Base-by-base conservation (phyloP, 176 grass and related monocot species). In the Carex pumila region DNA sequence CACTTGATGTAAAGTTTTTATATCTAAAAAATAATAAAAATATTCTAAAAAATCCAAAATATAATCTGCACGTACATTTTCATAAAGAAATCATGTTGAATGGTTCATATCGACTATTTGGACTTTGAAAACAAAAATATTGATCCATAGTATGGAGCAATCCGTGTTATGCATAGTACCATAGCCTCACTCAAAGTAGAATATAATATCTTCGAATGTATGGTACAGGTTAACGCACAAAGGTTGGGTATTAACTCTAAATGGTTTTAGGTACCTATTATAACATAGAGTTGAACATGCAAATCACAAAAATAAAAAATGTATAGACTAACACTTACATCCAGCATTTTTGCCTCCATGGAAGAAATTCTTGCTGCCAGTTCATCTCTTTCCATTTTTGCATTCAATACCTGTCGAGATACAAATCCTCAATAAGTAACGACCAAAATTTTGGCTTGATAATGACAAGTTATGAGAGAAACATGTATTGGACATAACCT, bases 261-360 rank as follows among this genome's bases (percentile, higher is more conserved):
- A 14, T 30, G 4, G 2, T 62, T 22, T 22, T 25, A 62, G 60
- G 64, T 66, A 34, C 4, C 1, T 36, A 37, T 68, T 6, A 34
- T 3, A 36, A 37, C 15, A 14, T 7, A 39, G 4, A 17, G 13
- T 37, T 39, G 1, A 34, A 68, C n/a, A 29, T 3, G 10, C 8
- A 39, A 68, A 37, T 37, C 12, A 37, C 15, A 68, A 15, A 68
- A 68, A 39, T 3, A 25, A 37, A 68, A 5, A 68, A 68, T 37
- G 31, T 68, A 36, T 14, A 19, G 49, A 7, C 45, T 29, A 29
- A 58, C 5, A 68, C 92, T 84, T 91, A 94, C 94, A 71, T 84
- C 73, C 61, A 85, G 88, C 89, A 86, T 90, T 37, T 95, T 90
- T 68, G 72, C 80, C 90, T 95, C 91, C 85, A 91, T 86, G 22